A percentile compares a stretch with the other conserved stretches of the same genome.
Conservation (phyloP, 768 basidiomycete genomes). For the Exidia glandulosa region DNA sequence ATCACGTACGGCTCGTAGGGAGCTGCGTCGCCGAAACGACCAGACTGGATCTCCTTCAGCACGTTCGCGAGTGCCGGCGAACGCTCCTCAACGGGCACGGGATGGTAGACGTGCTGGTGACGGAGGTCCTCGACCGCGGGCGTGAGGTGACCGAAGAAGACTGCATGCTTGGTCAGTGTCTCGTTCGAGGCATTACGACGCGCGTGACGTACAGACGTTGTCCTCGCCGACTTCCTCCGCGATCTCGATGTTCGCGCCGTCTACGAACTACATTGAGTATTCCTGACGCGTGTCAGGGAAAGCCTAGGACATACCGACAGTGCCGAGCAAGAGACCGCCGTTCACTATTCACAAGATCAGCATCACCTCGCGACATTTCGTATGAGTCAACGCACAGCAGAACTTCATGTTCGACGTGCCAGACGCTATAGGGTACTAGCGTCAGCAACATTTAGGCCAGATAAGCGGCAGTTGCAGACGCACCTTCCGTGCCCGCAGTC, state of each 20-base stretch:
- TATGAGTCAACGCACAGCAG: background rate
- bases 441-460: background rate
- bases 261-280: constrained; percentile 22
- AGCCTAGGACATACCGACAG: constrained; percentile 40
- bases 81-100: constrained; percentile 69
- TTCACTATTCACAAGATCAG: constrained; percentile 45
- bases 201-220: constrained; percentile 67
- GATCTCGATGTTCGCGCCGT: constrained; percentile 96
- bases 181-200: constrained; percentile 5
- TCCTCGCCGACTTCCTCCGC: constrained; percentile 90
- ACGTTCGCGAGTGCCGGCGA: constrained; percentile 75
- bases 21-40: constrained; percentile 66
- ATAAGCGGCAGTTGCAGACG: constrained; percentile 15
- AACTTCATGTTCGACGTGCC: constrained; percentile 74
- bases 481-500: constrained; percentile 81
- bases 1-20: constrained; percentile 79
- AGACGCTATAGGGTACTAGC: constrained; percentile 30
- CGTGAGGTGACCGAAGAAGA: constrained; percentile 86
- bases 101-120: constrained; percentile 76
- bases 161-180: constrained; percentile 22
- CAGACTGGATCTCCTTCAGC: constrained; percentile 61
- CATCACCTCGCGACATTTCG: background rate
- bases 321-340: constrained; percentile 80
- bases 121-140: constrained; percentile 81
- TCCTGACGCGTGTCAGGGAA: background rate